A percentile compares a stretch with the other conserved stretches of the same genome.
Conservation (phyloP, 2,329 filamentous ascomycete genomes). For the Chaetomiaceae sp. region DNA sequence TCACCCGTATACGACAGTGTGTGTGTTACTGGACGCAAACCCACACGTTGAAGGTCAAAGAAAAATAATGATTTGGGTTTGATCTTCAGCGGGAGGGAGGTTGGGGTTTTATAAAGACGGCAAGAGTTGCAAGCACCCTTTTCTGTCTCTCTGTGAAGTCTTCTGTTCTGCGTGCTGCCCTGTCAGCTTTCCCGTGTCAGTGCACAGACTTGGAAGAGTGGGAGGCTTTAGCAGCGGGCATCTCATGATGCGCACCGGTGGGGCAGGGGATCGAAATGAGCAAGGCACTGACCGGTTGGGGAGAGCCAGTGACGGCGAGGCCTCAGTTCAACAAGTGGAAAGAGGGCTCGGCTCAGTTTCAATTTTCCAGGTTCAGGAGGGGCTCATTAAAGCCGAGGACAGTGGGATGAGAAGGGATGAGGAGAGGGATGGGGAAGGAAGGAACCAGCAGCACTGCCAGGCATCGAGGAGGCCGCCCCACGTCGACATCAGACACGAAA, state of each 20-base stretch:
- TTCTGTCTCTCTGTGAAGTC: background rate
- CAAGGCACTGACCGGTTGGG: slow-evolving; percentile 13
- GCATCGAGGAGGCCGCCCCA: background rate
- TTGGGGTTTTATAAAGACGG: slow-evolving; percentile 5
- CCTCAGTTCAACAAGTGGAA: background rate
- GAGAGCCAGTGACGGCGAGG: slow-evolving; percentile 9
- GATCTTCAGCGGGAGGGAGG: too few species aligned
- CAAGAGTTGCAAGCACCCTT: background rate
- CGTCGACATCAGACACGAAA: background rate
- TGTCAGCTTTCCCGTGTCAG: background rate
- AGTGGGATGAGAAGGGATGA: too few species aligned
- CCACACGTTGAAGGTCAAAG: too few species aligned
- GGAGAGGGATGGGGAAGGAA: background rate
- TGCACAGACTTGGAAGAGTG: slow-evolving; percentile 3
- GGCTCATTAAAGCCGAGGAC: too few species aligned
- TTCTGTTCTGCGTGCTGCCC: background rate
- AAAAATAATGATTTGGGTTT: too few species aligned
- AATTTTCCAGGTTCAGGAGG: too few species aligned
- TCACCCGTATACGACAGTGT: too few species aligned
- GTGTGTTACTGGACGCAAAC: too few species aligned
- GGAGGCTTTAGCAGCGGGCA: slow-evolving; percentile 9
- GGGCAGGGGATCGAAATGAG: slow-evolving; percentile 9
- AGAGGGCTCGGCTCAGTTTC: too few species aligned
- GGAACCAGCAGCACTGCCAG: background rate
- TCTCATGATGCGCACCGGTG: slow-evolving; percentile 16